These are phyloP conservation scores for Amanita rubescens DNA, from an alignment of 768 basidiomycete genomes.

Conservation along the genomic window DNA sequence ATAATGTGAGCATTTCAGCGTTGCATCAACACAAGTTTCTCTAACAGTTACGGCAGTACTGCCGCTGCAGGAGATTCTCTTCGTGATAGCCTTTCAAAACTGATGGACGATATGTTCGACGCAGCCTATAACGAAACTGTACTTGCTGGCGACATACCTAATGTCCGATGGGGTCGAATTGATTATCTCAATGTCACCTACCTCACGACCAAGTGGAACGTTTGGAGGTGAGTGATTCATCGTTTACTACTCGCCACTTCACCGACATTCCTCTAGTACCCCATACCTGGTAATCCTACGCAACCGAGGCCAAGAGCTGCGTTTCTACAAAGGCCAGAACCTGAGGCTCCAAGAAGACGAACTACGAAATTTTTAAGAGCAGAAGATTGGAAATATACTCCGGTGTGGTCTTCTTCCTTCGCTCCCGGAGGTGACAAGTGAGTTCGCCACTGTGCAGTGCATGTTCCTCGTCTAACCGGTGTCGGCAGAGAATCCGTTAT, in stretches of 20 bases:
- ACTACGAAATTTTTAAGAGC: constrained; percentile 60
- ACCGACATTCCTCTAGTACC: constrained; percentile 39
- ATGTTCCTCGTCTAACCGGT: neutral
- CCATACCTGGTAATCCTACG: constrained; percentile 66
- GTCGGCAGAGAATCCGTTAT: constrained; percentile 59
- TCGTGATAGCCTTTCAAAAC: constrained; percentile 60
- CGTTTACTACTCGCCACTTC: neutral
- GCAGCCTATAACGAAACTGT: constrained; percentile 59
- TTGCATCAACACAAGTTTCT: neutral
- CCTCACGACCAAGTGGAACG: constrained; percentile 77
- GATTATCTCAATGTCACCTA: constrained; percentile 82
- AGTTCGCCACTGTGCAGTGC: constrained; percentile 2
- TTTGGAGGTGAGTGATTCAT: constrained; percentile 64
- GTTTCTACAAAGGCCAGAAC: constrained; percentile 66
- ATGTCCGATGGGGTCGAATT: constrained; percentile 78
- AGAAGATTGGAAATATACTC: constrained; percentile 54
- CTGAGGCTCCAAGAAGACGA: constrained; percentile 53
- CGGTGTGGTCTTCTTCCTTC: constrained; percentile 62
- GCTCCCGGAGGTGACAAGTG: constrained; percentile 76
- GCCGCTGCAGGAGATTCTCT: constrained; percentile 54
- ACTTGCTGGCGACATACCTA: constrained; percentile 51
- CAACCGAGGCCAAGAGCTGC: constrained; percentile 69
- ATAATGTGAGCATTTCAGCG: constrained; percentile 49
- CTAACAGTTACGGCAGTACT: constrained; percentile 2
- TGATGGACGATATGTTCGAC: constrained; percentile 69